A percentile compares a stretch with the other conserved stretches of the same genome.
These are phyloP conservation scores for Phaeosphaeriaceae sp. DNA, from an alignment of 2,329 filamentous ascomycete species.

Conservation along the genomic window DNA sequence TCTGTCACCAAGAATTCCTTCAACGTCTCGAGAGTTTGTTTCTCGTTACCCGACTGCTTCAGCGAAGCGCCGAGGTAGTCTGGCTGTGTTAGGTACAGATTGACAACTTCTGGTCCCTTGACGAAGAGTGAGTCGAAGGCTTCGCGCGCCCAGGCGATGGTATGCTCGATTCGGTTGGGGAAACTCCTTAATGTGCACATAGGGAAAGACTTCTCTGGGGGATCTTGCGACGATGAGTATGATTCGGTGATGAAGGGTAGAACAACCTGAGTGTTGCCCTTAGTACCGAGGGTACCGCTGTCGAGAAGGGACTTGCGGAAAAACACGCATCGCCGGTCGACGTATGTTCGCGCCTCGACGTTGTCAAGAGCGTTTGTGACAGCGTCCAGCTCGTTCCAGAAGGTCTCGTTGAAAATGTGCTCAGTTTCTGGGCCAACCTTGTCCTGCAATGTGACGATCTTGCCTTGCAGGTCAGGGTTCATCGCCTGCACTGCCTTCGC, in stretches of 20 bases:
- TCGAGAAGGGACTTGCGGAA: constrained; percentile 97
- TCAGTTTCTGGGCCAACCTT: constrained; percentile 92
- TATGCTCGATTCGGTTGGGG: constrained; percentile 98
- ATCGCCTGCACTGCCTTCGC: constrained; percentile 88
- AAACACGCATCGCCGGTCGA: constrained; percentile 95
- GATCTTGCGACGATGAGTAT: constrained; percentile 96
- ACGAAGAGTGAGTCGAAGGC: constrained; percentile 95
- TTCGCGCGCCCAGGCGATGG: constrained; percentile 97
- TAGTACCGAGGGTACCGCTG: constrained; percentile 97
- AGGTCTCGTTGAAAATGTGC: constrained; percentile 89
- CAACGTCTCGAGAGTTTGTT: constrained; percentile 88
- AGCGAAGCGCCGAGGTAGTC: constrained; percentile 87
- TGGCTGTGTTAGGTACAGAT: constrained; percentile 88
- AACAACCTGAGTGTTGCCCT: constrained; percentile 97
- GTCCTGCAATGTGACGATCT: constrained; percentile 86
- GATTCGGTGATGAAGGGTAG: constrained; percentile 92
- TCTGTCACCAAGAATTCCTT: constrained; percentile 90
- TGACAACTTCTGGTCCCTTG: constrained; percentile 91
- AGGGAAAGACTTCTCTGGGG: constrained; percentile 97
- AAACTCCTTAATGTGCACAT: constrained; percentile 98
- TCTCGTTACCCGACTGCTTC: constrained; percentile 94
- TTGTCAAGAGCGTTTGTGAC: constrained; percentile 98
- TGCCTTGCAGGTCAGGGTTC: constrained; percentile 90
- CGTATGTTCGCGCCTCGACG: constrained; percentile 94
- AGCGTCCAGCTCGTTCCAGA: constrained; percentile 86